Base-by-base conservation (phyloP, 148 eudicot genomes). In the Rhododendron griersonianum region DNA sequence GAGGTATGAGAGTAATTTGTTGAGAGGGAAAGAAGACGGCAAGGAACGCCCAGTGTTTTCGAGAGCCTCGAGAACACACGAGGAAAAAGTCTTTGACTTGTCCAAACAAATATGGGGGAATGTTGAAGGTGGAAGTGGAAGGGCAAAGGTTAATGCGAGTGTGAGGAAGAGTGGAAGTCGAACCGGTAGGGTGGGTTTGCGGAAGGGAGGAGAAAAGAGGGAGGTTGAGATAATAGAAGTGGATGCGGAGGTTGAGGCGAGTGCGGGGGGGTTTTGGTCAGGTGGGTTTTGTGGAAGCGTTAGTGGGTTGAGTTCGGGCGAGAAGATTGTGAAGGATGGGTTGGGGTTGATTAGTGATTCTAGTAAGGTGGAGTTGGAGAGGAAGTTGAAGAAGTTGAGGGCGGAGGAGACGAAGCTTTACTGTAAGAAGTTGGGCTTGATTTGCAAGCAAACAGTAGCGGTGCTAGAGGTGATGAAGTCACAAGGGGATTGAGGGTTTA, bases 321-420 rank as follows among this genome's bases (percentile, higher is more conserved):
- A 79, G 79, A 57, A 73, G 83, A 61, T 78, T 81, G 25, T 88
- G 51, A 87, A 67, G 78, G 67, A 61, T 41, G 89, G 85, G 69
- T 67, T 86, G 39, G 86, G 86, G 39, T 55, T 83, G 86, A 47
- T 91, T 81, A 90, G 35, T 2, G 81, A 53, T 1, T 57, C 87
- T 7, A 55, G 88, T 47, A 74, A 87, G 65, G 35, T 63, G 61
- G 91, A 90, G 57, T 76, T 92, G 84, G 90, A 91, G 77, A 74
- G 50, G 57, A 87, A 90, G 83, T 91, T 93, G 89, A 91, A 86
- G 87, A 57, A 87, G 71, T 83, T 89, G 25, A 65, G 33, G 75
- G 19, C 85, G 47, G 88, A 86, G 39, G 95, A 94, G 74, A 33
- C 50, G 14, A 89, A 91, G 55, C 41, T 87, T 21, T 81, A 15